A percentile compares a stretch with the other conserved stretches of the same genome.
Evolutionary conservation across 2,329 filamentous ascomycete species (phyloP).

Genomic region (Geosmithia flava): DNA sequence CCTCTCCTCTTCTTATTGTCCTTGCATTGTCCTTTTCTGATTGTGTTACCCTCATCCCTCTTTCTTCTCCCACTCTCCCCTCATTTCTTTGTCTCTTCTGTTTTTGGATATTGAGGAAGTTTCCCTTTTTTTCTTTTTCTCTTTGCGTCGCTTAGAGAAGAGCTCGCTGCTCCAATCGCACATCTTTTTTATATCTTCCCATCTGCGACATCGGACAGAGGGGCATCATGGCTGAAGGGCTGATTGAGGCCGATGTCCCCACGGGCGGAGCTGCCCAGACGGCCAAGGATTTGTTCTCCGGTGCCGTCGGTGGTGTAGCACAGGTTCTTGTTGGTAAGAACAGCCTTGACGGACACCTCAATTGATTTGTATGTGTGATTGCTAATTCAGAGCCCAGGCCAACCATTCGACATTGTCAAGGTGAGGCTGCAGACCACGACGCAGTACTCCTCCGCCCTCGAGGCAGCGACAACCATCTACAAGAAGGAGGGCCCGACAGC

Average conservation of each 20-base stretch:
- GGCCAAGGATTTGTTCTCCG: constrained; percentile 81
- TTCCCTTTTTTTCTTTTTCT: too few species aligned
- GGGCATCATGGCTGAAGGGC: background rate
- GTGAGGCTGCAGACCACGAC: constrained; percentile 86
- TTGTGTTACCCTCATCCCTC: background rate
- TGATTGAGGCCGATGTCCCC: constrained; percentile 17
- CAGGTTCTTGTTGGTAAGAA: constrained; percentile 81
- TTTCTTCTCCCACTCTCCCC: background rate
- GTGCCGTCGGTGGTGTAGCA: constrained; percentile 81
- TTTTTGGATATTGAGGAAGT: background rate
- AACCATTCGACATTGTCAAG: constrained; percentile 87
- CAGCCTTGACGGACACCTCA: background rate
- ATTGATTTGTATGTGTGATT: too few species aligned
- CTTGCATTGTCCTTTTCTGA: too few species aligned
- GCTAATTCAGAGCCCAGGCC: constrained; percentile 31
- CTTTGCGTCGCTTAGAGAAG: too few species aligned
- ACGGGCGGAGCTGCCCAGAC: constrained; percentile 39
- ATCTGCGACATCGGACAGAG: background rate
- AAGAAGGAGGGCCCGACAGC: constrained; percentile 77
- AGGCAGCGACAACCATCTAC: constrained; percentile 75
- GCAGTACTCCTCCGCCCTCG: constrained; percentile 67
- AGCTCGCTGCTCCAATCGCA: background rate
- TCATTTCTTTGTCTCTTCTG: background rate
- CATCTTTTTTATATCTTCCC: background rate
- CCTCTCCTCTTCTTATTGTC: background rate